These are phyloP conservation scores for Fagopyrum esculentum DNA, from an alignment of 148 eudicot species.

Conservation along the genomic window DNA sequence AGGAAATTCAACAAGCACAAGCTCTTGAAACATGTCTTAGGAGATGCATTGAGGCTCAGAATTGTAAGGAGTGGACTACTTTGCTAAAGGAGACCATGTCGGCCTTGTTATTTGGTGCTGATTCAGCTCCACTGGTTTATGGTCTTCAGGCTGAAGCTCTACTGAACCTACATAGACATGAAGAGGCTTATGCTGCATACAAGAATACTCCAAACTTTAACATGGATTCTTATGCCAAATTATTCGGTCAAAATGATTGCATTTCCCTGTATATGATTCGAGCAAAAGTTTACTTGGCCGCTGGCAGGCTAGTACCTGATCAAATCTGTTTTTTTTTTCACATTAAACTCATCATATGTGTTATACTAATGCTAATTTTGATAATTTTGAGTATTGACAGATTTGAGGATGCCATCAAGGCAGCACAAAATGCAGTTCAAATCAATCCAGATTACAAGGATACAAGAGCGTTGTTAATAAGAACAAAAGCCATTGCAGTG, in stretches of 20 bases:
- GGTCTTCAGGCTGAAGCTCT: constrained; percentile 66
- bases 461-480: constrained; percentile 22
- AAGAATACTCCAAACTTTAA: constrained; percentile 30
- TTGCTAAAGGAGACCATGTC: constrained; percentile 33
- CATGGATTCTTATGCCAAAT: constrained; percentile 28
- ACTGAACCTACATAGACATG: constrained; percentile 53
- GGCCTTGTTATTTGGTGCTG: constrained; percentile 43
- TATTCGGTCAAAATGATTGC: constrained; percentile 34
- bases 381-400: constrained; percentile 17
- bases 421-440: constrained; percentile 34
- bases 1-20: constrained; percentile 36
- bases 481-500: constrained; percentile 27
- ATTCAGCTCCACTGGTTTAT: constrained; percentile 63
- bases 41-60: constrained; percentile 32
- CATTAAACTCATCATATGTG: too few relatives aligned
- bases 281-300: constrained; percentile 49
- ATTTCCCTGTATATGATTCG: constrained; percentile 27
- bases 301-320: constrained; percentile 44
- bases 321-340: too few relatives aligned
- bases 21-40: constrained; percentile 34
- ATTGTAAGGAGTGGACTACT: constrained; percentile 36
- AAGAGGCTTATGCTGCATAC: constrained; percentile 45
- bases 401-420: constrained; percentile 64
- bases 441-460: constrained; percentile 35
- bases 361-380: too few relatives aligned